Conservation (phyloP, 2,329 filamentous ascomycete genomes). For the Elsinoe necatrix region DNA sequence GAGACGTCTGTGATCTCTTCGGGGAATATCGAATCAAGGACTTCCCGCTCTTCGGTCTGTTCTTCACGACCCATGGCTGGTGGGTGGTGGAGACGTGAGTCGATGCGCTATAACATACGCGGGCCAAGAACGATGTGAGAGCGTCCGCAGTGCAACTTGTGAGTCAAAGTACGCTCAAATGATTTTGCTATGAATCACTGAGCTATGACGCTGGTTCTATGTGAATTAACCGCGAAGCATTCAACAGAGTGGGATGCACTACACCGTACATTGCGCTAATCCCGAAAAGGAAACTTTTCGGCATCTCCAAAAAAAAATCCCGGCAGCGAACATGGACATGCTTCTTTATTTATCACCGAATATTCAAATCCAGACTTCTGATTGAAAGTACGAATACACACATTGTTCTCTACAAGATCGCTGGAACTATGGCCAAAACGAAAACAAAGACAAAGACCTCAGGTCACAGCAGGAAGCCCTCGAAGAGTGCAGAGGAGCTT, state of each 20-base stretch:
- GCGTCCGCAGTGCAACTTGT: neutral
- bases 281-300: conserved; percentile 14
- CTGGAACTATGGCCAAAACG: conserved; percentile 46
- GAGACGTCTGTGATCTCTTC: conserved; percentile 97
- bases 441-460: conserved; percentile 39
- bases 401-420: too few relatives aligned
- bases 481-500: conserved; percentile 46
- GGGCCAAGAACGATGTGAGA: too few relatives aligned
- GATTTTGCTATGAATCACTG: neutral
- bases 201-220: neutral
- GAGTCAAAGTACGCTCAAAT: neutral
- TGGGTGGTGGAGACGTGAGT: neutral
- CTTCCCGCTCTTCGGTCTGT: conserved; percentile 90
- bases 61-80: conserved; percentile 58
- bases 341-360: neutral
- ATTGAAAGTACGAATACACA: neutral
- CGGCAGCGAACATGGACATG: neutral
- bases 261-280: neutral
- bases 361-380: neutral
- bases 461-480: conserved; percentile 24
- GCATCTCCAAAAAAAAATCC: neutral
- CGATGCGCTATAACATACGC: neutral
- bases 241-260: neutral
- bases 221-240: neutral
- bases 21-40: conserved; percentile 95